These are phyloP conservation scores for Striga hermonthica DNA, from an alignment of 305 asterid genomes.

Conservation along the genomic window DNA sequence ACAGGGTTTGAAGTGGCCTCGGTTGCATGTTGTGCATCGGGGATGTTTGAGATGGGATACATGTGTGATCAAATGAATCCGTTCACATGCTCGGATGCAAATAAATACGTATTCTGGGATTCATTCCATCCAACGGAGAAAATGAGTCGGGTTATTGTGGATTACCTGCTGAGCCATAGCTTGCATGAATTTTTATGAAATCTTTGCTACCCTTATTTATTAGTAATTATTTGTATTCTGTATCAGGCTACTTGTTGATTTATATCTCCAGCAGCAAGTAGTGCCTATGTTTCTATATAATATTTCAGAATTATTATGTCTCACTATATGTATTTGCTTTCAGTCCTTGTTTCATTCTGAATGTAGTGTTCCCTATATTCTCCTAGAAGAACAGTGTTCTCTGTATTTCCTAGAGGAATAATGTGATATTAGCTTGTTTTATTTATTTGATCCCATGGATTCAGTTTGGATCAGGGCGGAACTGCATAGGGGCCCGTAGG, in stretches of 20 bases:
- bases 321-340: background rate
- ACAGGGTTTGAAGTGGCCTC: slow-evolving; percentile 69
- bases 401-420: no score
- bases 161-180: slow-evolving; percentile 43
- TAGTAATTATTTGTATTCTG: background rate
- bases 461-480: no score
- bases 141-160: slow-evolving; percentile 50
- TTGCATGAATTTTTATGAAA: slow-evolving; percentile 42
- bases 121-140: slow-evolving; percentile 77
- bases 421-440: no score
- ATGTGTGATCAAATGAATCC: slow-evolving; percentile 60
- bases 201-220: background rate
- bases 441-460: no score
- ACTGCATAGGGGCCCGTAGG: no score
- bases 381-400: no score
- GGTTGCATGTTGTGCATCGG: slow-evolving; percentile 82
- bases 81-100: slow-evolving; percentile 74
- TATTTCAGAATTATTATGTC: background rate
- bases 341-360: background rate
- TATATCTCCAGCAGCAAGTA: background rate
- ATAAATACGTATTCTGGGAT: slow-evolving; percentile 71
- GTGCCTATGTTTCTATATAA: background rate
- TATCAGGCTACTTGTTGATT: background rate
- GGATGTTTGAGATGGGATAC: slow-evolving; percentile 89
- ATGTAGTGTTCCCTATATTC: background rate